These are phyloP conservation scores for Cutaneotrichosporon sp. DNA, from an alignment of 1,284 basidiomycete species.

Conservation along the genomic window DNA sequence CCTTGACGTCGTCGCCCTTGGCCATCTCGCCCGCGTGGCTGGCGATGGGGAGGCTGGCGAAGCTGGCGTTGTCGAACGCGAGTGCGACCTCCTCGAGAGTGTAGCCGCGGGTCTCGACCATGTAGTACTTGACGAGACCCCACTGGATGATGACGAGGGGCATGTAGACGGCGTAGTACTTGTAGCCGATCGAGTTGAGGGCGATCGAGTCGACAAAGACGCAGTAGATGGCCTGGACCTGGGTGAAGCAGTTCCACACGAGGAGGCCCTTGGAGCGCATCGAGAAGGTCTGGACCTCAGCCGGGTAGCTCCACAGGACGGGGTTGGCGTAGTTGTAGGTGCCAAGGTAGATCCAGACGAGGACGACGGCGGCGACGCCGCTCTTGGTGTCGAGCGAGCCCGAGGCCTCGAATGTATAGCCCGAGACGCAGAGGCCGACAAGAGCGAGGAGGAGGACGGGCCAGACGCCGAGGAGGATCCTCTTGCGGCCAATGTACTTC, in stretches of 20 bases:
- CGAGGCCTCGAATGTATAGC: conserved; percentile 42
- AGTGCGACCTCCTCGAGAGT: conserved; percentile 52
- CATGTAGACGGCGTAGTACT: conserved; percentile 46
- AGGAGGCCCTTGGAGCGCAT: conserved; percentile 54
- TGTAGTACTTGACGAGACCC: conserved; percentile 37
- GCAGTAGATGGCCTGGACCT: conserved; percentile 33
- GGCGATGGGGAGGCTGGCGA: neutral
- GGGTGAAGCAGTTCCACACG: conserved; percentile 53
- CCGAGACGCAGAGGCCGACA: conserved; percentile 45
- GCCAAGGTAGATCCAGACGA: conserved; percentile 54
- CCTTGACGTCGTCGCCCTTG: neutral
- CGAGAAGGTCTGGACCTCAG: conserved; percentile 53
- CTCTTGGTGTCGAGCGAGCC: conserved; percentile 32
- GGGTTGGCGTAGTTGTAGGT: conserved; percentile 52
- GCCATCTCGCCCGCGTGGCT: neutral
- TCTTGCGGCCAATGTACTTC: conserved; percentile 45
- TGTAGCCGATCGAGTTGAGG: conserved; percentile 48
- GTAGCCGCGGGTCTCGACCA: conserved; percentile 52
- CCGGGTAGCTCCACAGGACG: conserved; percentile 49
- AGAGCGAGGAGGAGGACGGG: conserved; percentile 45
- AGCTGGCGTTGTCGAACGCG: conserved; percentile 37
- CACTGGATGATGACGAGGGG: conserved; percentile 38
- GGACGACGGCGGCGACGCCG: conserved; percentile 47
- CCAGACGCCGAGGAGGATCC: conserved; percentile 51
- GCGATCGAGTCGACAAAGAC: conserved; percentile 50